phyloP scores from a whole-genome alignment of 2,329 filamentous ascomycete species.

The Zasmidium cellare region DNA sequence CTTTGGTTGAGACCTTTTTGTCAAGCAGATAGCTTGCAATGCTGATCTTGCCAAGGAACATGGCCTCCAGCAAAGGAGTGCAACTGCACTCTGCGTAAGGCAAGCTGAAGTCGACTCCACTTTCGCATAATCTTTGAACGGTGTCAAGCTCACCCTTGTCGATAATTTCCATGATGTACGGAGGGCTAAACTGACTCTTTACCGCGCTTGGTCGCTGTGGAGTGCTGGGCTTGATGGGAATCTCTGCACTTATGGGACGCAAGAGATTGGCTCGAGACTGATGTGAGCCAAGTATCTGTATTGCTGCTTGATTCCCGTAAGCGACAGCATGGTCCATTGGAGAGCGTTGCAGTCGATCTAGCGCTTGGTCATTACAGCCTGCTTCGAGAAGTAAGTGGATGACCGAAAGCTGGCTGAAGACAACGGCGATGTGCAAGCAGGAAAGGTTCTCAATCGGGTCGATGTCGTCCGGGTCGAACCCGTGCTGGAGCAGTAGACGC shows the following conservation, averaged over 20 bases:
- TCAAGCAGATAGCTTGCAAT: neutral
- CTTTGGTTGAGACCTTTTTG: neutral
- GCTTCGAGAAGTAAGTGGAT: neutral
- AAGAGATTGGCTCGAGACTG: neutral
- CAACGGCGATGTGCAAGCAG: neutral
- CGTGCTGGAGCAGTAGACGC: neutral
- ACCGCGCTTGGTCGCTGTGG: neutral
- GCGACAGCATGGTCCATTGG: neutral
- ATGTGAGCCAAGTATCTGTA: neutral
- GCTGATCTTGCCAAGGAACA: neutral
- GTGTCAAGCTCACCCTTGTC: neutral
- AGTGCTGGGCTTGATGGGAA: neutral
- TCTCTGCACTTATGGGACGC: neutral
- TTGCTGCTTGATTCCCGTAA: neutral
- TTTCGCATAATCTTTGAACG: neutral
- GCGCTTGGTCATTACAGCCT: neutral
- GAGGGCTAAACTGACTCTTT: neutral
- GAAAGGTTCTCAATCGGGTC: neutral
- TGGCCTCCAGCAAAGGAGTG: neutral
- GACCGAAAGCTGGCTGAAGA: neutral
- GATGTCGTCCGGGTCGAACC: neutral
- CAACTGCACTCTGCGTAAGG: neutral
- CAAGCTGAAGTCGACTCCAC: neutral
- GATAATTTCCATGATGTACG: neutral
- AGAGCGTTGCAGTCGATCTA: neutral